Base-by-base conservation (phyloP, 2,329 filamentous ascomycete genomes). In the Hypoxylon sp. region DNA sequence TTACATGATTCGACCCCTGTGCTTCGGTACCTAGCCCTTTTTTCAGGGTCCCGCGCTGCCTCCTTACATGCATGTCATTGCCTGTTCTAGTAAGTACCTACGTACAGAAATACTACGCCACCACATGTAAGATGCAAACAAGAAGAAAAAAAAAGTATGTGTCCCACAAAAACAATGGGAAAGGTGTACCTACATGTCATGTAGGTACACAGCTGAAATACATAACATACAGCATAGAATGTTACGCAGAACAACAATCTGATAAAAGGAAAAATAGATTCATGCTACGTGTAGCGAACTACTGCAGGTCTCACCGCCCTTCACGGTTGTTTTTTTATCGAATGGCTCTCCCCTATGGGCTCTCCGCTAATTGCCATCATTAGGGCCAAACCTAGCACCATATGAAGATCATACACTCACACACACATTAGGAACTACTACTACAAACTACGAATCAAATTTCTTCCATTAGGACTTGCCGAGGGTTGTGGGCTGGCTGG, bases 231-330 rank as follows among this genome's bases (percentile, higher is more conserved):
- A 43, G 9, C 23, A 30, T 50, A n/a, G 6, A 50, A n/a, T 17
- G 4, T n/a, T 36, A 46, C 43, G 10, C 5, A 34, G 14, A 13
- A 53, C 19, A 7, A 4, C n/a, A 52, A 19, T 61, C 13, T 43
- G 13, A 52, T 13, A 57, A 58, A 19, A 32, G 28, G 14, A 7
- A 28, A 3, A 32, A 4, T 48, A 25, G 32, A 58, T 57, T 56
- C 41, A 36, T 52, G 25, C n/a, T n/a, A n/a, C n/a, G n/a, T n/a
- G n/a, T n/a, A n/a, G 38, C n/a, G 30, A 43, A 48, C n/a, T 21
- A 5, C 13, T 49, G 17, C 28, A 58, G 11, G 23, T 58, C 59
- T 70, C 67, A 70, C 68, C 68, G 68, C 64, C 52, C 51, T 67
- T 69, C 46, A 52, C 19, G 14, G 30, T 48, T 14, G 36, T 23